A percentile compares a stretch with the other conserved stretches of the same genome.
Evolutionary conservation across 257 asterid species (phyloP).

Genomic region (Rauvolfia tetraphylla): DNA sequence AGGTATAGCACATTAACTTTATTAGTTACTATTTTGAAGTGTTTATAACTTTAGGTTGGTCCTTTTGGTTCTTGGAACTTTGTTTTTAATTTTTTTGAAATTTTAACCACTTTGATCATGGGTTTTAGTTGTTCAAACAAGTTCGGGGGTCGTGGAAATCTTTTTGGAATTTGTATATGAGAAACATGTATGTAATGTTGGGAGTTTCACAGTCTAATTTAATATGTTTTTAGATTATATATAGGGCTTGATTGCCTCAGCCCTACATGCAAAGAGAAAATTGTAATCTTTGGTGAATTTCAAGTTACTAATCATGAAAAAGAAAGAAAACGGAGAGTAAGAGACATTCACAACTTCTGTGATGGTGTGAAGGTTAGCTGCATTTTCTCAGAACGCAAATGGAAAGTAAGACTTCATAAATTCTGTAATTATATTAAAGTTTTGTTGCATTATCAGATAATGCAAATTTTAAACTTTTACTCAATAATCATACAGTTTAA

Average conservation of each 20-base stretch:
- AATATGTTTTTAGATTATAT: background rate
- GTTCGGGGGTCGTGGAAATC: background rate
- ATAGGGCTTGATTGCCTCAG: background rate
- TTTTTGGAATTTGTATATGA: background rate
- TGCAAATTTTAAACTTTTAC: background rate
- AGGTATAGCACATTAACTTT: slow-evolving; percentile 2
- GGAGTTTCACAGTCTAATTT: background rate
- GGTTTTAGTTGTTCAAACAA: background rate
- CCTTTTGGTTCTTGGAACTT: background rate
- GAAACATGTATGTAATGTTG: background rate
- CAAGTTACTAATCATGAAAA: background rate
- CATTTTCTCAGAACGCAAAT: background rate
- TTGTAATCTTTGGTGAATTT: background rate
- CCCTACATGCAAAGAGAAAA: background rate
- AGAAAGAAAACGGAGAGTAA: background rate
- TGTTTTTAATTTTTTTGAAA: background rate
- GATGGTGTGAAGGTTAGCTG: no score
- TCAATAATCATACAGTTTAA: background rate
- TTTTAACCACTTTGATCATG: background rate
- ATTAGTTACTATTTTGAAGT: background rate
- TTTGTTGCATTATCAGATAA: background rate
- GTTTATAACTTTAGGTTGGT: background rate
- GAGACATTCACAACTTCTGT: no score
- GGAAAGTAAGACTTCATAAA: background rate
- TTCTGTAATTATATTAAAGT: background rate